Evolutionary conservation across 495 filamentous ascomycete species (phyloP).

Genomic region (Filosporella fistucella): DNA sequence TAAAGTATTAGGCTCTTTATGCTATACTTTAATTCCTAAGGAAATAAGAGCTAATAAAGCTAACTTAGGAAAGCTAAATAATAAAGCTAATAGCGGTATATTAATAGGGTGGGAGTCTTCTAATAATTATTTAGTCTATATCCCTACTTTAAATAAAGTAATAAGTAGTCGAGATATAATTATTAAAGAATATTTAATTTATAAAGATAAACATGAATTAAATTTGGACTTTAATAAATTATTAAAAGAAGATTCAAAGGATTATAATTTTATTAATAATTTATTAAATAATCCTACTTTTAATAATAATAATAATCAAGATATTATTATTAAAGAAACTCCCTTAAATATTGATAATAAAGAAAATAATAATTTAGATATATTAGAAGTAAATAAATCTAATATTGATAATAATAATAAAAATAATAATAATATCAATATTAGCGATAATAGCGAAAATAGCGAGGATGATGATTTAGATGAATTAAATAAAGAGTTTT

Average conservation of each 20-base stretch:
- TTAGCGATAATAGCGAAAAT: slow-evolving; percentile 5
- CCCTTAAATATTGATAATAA: neutral
- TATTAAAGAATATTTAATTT: slow-evolving; percentile 10
- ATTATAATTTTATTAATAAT: neutral
- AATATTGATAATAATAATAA: neutral
- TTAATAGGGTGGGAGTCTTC: slow-evolving; percentile 7
- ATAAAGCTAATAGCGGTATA: slow-evolving; percentile 9
- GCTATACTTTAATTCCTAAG: slow-evolving; percentile 5
- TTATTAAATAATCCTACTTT: neutral
- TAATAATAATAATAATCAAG: neutral
- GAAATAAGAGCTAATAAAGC: neutral
- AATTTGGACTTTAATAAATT: slow-evolving; percentile 5
- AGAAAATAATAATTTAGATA: neutral
- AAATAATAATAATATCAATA: neutral
- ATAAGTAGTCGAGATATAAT: slow-evolving; percentile 6
- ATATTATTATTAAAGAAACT: neutral
- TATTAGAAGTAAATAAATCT: slow-evolving; percentile 3
- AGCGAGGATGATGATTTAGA: slow-evolving; percentile 7
- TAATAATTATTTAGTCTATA: slow-evolving; percentile 12
- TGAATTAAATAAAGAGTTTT: neutral
- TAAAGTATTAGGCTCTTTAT: slow-evolving; percentile 8
- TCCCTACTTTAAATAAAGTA: slow-evolving; percentile 8
- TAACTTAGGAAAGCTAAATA: slow-evolving; percentile 2
- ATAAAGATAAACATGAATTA: slow-evolving; percentile 8
- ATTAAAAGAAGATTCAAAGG: neutral